Conservation (phyloP, 2,329 filamentous ascomycete species). For the Colletotrichum limetticola region DNA sequence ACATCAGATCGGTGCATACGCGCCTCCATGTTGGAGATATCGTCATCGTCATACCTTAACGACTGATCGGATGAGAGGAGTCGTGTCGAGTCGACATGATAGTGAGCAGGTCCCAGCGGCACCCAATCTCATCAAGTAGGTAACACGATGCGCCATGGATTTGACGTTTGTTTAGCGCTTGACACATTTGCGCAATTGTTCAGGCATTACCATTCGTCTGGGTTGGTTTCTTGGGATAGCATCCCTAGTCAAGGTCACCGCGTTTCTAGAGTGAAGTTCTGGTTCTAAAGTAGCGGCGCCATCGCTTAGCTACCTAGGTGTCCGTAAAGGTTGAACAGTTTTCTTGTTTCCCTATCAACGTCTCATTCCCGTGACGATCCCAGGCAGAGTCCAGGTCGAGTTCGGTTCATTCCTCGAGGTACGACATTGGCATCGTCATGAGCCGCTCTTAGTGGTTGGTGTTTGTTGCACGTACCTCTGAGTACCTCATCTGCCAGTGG, state of each 20-base stretch:
- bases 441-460: background rate
- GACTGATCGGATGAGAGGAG: background rate
- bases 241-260: background rate
- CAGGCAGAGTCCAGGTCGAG: background rate
- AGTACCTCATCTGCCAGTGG: constrained; percentile 3
- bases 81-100: background rate
- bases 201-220: background rate
- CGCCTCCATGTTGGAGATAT: background rate
- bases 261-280: background rate
- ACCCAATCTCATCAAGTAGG: background rate
- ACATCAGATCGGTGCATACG: background rate
- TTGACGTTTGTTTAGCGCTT: background rate
- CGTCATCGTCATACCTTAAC: background rate
- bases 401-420: background rate
- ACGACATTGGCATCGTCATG: background rate
- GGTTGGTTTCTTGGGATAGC: background rate
- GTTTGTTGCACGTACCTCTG: constrained; percentile 2
- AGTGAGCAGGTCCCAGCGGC: background rate
- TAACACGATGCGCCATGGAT: background rate
- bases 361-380: background rate
- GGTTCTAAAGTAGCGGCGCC: background rate
- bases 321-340: background rate
- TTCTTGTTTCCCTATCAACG: background rate
- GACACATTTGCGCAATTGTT: background rate
- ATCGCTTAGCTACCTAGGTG: background rate